Evolutionary conservation across 306 rosid species (phyloP).

Genomic region (Cajanus cajan): DNA sequence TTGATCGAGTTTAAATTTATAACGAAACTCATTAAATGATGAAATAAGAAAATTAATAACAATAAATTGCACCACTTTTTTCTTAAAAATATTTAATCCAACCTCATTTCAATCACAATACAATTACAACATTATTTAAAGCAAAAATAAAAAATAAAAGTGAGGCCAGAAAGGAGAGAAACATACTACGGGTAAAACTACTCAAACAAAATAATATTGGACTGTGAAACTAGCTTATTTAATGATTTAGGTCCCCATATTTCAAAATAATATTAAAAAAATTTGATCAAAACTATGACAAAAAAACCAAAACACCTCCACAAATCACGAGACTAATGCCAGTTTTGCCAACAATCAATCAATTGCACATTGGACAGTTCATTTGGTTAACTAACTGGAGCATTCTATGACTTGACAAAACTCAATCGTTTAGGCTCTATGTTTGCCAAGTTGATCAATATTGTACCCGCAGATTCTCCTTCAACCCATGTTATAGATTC

Average conservation of each 20-base stretch:
- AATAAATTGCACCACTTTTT: not conserved
- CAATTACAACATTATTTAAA: not conserved
- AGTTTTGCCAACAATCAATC: not conserved
- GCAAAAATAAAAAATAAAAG: too few relatives aligned
- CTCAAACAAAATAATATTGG: not conserved
- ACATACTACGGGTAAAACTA: not conserved
- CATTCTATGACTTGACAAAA: conserved; percentile 38
- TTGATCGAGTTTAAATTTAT: not conserved
- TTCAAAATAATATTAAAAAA: not conserved
- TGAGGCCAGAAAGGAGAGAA: not conserved
- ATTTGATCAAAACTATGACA: not conserved
- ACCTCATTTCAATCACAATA: not conserved
- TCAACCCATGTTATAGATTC: conserved; percentile 74
- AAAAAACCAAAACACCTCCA: not conserved
- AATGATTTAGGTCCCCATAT: not conserved
- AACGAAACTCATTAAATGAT: not conserved
- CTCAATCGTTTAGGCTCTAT: conserved; percentile 48
- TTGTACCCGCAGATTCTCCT: conserved; percentile 55
- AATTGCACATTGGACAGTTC: not conserved
- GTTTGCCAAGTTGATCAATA: conserved; percentile 52
- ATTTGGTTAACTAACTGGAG: too few relatives aligned
- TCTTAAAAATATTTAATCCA: not conserved
- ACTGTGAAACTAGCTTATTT: not conserved
- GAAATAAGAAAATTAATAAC: too few relatives aligned
- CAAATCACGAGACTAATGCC: not conserved